phyloP scores from a whole-genome alignment of 805 yeast genomes.

The Nakazawaea peltata region DNA sequence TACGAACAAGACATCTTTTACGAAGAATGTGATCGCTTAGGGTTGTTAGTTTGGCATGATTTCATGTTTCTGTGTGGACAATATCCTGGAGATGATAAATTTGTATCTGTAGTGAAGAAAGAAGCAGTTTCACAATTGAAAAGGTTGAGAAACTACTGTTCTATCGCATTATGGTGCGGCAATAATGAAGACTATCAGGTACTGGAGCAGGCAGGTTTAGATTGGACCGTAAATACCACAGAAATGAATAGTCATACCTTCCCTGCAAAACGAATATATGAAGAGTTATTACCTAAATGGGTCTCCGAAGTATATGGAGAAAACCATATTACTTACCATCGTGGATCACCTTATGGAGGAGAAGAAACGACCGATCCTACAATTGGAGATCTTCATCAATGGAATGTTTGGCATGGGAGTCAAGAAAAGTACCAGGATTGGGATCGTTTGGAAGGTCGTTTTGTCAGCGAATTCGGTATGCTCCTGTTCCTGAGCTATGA shows the following conservation, averaged over 20 bases:
- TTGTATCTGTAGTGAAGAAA: constrained; percentile 24
- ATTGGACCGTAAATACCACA: constrained; percentile 21
- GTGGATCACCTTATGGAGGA: constrained; percentile 45
- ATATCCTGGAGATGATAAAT: constrained; percentile 35
- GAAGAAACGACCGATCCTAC: constrained; percentile 25
- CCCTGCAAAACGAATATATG: constrained; percentile 38
- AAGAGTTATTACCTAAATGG: constrained; percentile 27
- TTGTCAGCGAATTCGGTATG: constrained; percentile 50
- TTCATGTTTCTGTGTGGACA: constrained; percentile 53
- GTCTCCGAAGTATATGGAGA: constrained; percentile 16
- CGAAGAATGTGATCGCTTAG: constrained; percentile 33
- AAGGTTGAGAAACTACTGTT: constrained; percentile 32
- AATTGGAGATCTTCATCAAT: constrained; percentile 44
- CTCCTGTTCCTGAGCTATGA: constrained; percentile 30
- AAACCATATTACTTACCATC: constrained; percentile 29
- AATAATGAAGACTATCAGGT: constrained; percentile 41
- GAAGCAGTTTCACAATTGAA: constrained; percentile 32
- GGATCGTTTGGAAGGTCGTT: constrained; percentile 37
- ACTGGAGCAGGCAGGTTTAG: constrained; percentile 28
- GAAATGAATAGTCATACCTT: constrained; percentile 26
- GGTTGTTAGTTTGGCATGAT: constrained; percentile 46
- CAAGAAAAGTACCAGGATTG: constrained; percentile 43
- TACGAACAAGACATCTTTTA: constrained; percentile 36
- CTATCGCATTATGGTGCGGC: constrained; percentile 32
- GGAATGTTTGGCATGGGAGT: constrained; percentile 52